Base-by-base conservation (phyloP, 169 alveolate genomes). In the Plasmodium ovale region DNA sequence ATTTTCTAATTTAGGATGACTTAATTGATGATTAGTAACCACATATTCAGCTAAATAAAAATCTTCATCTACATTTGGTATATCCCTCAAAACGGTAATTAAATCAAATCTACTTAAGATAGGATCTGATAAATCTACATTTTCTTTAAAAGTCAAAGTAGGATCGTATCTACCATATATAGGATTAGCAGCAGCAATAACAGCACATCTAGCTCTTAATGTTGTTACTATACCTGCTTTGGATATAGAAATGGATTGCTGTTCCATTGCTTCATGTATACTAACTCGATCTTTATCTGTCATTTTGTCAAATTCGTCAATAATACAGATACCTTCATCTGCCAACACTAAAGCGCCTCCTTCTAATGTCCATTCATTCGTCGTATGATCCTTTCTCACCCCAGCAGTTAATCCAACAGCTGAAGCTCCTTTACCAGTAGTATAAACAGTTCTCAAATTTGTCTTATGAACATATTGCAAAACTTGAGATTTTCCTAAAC, bases 231-330 rank as follows among this genome's bases (percentile, higher is more conserved):
- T 97, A 47, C 99, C 99, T 71, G 99, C 99, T 92, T 98, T 99
- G 19, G 99, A 96, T 72, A 99, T 98, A 35, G 99, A 98, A 65
- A 99, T 99, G 87, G 99, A 94, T 94, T 99, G 99, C 94, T 99
- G 99, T 92, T 99, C 99, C 99, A 99, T 99, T 10, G 99, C 99
- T 94, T 99, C 99, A 92, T 99, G 99, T 23, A 99, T 98, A 59
- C 99, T 97, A 25, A 99, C 99, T 58, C 99, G 94, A 91, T 99
- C 99, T 82, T 98, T 97, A 88, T 98, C 99, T 68, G 99, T 98
- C 99, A 99, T 99, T 94, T 99, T 99, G 91, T 99, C 99, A 94
- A 99, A 99, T 95, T 99, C 99, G 93, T 99, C 99, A 65, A 99
- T 99, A 85, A 99, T 94, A 92, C 99, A 99, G 21, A 99, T 96